Percentiles rank a stretch among this genome's conserved stretches.
phyloP scores from a whole-genome alignment of 2,329 filamentous ascomycete genomes.

The Madurella fahalii region DNA sequence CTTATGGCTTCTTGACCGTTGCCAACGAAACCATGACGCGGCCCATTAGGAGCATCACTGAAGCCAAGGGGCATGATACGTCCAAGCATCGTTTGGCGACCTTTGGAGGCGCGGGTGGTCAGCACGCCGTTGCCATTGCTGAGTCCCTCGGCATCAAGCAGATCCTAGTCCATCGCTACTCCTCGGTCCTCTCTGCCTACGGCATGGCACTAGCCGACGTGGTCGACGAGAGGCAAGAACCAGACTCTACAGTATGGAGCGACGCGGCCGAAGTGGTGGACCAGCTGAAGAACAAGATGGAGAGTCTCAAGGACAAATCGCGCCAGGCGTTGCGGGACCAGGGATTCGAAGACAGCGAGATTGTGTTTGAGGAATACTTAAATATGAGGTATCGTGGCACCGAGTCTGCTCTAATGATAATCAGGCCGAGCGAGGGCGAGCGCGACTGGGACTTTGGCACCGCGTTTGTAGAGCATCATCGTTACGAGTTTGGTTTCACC shows the following conservation, averaged over 20 bases:
- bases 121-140: conserved; percentile 89
- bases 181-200: conserved; percentile 84
- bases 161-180: conserved; percentile 82
- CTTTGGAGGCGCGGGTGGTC: conserved; percentile 87
- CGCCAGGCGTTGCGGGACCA: conserved; percentile 64
- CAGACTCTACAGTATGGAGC: conserved; percentile 60
- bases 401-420: conserved; percentile 85
- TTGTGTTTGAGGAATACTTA: conserved; percentile 85
- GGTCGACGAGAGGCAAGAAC: conserved; percentile 84
- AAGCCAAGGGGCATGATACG: conserved; percentile 88
- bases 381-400: conserved; percentile 92
- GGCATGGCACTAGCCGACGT: conserved; percentile 92
- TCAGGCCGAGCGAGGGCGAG: conserved; percentile 58
- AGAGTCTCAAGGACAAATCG: conserved; percentile 74
- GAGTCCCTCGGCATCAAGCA: conserved; percentile 79
- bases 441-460: conserved; percentile 75
- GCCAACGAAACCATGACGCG: conserved; percentile 90
- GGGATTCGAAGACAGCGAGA: conserved; percentile 70
- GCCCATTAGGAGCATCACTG: conserved; percentile 84
- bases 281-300: conserved; percentile 69
- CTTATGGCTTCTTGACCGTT: conserved; percentile 83
- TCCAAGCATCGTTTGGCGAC: conserved; percentile 86
- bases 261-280: conserved; percentile 54
- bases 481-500: conserved; percentile 91
- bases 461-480: conserved; percentile 81